Conservation (phyloP, 2,329 filamentous ascomycete species). For the Exophiala sideris region DNA sequence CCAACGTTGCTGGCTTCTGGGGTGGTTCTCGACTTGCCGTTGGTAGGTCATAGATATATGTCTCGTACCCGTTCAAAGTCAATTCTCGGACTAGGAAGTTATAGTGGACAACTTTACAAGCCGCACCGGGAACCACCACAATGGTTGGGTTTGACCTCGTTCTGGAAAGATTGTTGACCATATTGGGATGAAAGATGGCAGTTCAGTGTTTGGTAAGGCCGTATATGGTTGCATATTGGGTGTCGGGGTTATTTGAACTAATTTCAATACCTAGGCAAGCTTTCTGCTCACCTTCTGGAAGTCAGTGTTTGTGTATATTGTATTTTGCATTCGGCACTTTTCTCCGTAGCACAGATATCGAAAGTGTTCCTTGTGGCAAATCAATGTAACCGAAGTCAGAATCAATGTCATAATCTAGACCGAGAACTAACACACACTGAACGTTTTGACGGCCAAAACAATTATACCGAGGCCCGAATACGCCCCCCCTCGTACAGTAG, state of each 20-base stretch:
- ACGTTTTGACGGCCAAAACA: no score
- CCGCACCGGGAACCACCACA: background rate
- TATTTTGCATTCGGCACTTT: background rate
- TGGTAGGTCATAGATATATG: background rate
- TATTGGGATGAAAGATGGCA: background rate
- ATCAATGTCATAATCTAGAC: background rate
- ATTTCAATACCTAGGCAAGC: no score
- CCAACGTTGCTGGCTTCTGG: conserved; percentile 11
- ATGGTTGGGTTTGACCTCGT: background rate
- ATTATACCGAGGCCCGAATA: no score
- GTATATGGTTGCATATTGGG: background rate
- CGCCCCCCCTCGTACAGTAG: no score
- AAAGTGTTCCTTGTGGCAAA: background rate
- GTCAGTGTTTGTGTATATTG: background rate
- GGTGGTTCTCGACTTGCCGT: background rate
- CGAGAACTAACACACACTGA: no score
- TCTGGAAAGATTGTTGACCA: background rate
- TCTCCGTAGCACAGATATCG: background rate
- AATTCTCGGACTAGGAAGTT: background rate
- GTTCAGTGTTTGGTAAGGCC: background rate
- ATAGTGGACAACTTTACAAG: background rate
- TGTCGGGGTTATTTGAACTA: no score
- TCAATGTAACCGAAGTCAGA: background rate
- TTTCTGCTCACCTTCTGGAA: no score
- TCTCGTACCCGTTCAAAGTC: background rate